Base-by-base conservation (phyloP, 2,329 filamentous ascomycete genomes). In the Magnaporthiopsis incrustans region DNA sequence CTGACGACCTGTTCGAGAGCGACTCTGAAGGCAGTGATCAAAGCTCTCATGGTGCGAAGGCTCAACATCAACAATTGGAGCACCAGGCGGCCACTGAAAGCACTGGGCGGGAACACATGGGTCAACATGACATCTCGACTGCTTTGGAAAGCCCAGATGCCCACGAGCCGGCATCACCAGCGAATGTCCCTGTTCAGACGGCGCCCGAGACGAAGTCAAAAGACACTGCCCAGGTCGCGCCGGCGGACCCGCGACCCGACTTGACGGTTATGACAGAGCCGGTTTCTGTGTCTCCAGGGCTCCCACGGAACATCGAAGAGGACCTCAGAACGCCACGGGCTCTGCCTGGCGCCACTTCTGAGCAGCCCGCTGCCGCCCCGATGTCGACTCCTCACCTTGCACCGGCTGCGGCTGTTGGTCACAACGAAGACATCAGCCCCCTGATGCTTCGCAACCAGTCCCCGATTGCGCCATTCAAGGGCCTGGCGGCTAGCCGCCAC, bases 1-100 rank as follows among this genome's bases (percentile, higher is more conserved):
- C 74, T 8, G 72, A 76, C 11, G 67, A 71, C 18, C 67, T 76
- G 15, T 77, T 77, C 59, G 74, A 76, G 2, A 65, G 68, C 50
- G 66, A 67, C 33, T 56, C 25, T n/a, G 60, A 62, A 53, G 44
- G 7, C 44, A 53, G 44, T n/a, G 60, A 62, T 7, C 38, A 32
- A 30, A 62, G 60, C 27, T 14, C 44, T 1, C 44, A 3, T 22
- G n/a, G 44, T 22, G 18, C n/a, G n/a, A 53, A 25, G 44, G 44
- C 18, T 4, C 22, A 53, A 53, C 22, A n/a, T 11, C 4, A 53
- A 53, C 22, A n/a, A n/a, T 25, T 53, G 15, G n/a, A 25, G 44
- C 44, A 53, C 22, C 18, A 53, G 44, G 44, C 44, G 18, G n/a
- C 5, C n/a, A 11, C 18, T 25, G 44, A 0, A 4, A 25, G 44